phyloP scores from a whole-genome alignment of 306 rosid species.

The Vachellia pachyceras region DNA sequence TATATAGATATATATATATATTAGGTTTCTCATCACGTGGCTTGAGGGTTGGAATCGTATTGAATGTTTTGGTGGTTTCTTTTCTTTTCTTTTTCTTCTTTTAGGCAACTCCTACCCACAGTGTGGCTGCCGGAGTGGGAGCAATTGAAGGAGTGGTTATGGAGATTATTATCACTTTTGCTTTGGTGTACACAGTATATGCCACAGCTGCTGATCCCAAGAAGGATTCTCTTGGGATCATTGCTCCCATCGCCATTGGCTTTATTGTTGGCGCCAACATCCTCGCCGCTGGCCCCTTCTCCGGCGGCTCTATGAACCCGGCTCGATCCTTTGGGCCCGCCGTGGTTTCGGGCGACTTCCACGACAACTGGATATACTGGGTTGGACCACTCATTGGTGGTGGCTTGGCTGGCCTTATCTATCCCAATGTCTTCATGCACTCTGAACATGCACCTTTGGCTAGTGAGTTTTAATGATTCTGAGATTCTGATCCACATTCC shows the following conservation, averaged over 20 bases:
- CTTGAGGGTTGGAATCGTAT: too few species aligned
- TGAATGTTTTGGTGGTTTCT: not conserved
- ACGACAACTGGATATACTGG: conserved; percentile 87
- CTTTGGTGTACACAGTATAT: conserved; percentile 83
- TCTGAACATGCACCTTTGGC: conserved; percentile 66
- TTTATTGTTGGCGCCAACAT: conserved; percentile 93
- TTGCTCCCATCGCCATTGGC: conserved; percentile 93
- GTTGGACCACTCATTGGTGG: conserved; percentile 92
- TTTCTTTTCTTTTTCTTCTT: not conserved
- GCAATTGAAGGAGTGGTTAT: conserved; percentile 72
- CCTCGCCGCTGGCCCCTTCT: conserved; percentile 86
- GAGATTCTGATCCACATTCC: not conserved
- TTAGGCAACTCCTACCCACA: conserved; percentile 69
- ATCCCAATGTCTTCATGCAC: conserved; percentile 58
- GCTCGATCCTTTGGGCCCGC: conserved; percentile 96
- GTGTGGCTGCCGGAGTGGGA: conserved; percentile 73
- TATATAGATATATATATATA: too few species aligned
- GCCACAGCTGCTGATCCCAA: conserved; percentile 96
- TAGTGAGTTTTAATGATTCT: conserved; percentile 34
- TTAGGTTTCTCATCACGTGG: too few species aligned
- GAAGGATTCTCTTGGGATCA: conserved; percentile 79
- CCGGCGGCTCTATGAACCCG: conserved; percentile 95
- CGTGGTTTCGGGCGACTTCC: conserved; percentile 73
- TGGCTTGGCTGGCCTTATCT: conserved; percentile 82
- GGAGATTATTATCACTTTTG: conserved; percentile 81